phyloP scores from a whole-genome alignment of 2,329 filamentous ascomycete species.

The Penicillium sp. region DNA sequence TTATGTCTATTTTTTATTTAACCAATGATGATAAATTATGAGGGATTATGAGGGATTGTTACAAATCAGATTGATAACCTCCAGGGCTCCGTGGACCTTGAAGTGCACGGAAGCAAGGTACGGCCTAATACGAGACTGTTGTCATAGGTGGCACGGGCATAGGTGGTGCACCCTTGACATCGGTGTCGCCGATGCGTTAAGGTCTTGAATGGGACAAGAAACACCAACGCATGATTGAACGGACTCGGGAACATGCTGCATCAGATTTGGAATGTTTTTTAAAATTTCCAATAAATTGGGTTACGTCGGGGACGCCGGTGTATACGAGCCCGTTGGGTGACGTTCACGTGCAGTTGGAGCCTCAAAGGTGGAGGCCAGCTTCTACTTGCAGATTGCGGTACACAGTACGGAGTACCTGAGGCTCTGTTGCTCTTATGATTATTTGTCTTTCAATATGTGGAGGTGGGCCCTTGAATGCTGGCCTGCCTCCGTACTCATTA shows the following conservation, averaged over 20 bases:
- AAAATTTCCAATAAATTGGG: background rate
- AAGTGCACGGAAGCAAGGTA: background rate
- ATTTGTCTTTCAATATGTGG: background rate
- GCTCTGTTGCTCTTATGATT: background rate
- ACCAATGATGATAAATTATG: background rate
- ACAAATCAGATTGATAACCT: background rate
- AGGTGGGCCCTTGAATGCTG: background rate
- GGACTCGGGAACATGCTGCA: background rate
- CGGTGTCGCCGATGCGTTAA: constrained; percentile 1
- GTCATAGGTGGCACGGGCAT: background rate
- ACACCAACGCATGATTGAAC: background rate
- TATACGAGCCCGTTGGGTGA: background rate
- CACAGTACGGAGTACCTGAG: background rate
- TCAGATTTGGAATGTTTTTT: background rate
- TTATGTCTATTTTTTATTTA: background rate
- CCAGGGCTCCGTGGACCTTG: too few species aligned
- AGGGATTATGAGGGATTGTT: background rate
- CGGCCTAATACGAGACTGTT: background rate
- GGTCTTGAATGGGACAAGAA: background rate
- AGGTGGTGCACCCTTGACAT: background rate
- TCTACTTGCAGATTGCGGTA: background rate
- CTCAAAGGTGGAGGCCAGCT: background rate
- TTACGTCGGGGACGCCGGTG: constrained; percentile 3
- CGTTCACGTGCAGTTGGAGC: background rate
- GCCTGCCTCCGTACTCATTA: background rate